Conservation (phyloP, 2,329 filamentous ascomycete species). For the Phyllosticta citriasiana region DNA sequence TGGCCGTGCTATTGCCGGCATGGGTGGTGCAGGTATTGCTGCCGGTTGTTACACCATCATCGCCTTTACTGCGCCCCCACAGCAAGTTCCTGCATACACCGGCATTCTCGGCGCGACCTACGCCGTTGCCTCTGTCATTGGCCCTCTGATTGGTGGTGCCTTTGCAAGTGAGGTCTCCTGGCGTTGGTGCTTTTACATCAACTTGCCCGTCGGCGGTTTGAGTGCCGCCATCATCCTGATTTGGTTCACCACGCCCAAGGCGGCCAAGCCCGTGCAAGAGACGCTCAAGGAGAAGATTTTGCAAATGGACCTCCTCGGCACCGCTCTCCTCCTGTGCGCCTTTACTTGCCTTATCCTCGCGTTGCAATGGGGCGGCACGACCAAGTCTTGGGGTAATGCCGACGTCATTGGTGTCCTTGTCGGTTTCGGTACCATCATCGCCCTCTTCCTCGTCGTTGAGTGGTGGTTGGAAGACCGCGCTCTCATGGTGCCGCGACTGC, state of each 20-base stretch:
- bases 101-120: slow-evolving; percentile 29
- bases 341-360: slow-evolving; percentile 36
- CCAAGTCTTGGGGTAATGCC: slow-evolving; percentile 20
- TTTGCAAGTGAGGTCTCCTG: slow-evolving; percentile 33
- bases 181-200: slow-evolving; percentile 37
- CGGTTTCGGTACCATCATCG: slow-evolving; percentile 30
- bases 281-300: slow-evolving; percentile 27
- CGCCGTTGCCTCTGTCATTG: slow-evolving; percentile 26
- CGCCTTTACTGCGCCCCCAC: slow-evolving; percentile 31
- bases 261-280: slow-evolving; percentile 15
- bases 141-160: slow-evolving; percentile 34
- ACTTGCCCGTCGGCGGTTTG: slow-evolving; percentile 36
- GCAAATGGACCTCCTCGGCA: slow-evolving; percentile 38
- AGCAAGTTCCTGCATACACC: slow-evolving; percentile 28
- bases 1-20: slow-evolving; percentile 31
- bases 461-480: slow-evolving; percentile 31
- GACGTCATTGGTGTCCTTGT: slow-evolving; percentile 38
- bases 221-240: slow-evolving; percentile 29
- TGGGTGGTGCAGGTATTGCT: slow-evolving; percentile 31
- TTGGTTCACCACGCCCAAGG: slow-evolving; percentile 28
- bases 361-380: slow-evolving; percentile 35
- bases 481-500: slow-evolving; percentile 28
- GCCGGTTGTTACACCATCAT: slow-evolving; percentile 33
- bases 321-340: slow-evolving; percentile 29
- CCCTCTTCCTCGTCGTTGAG: slow-evolving; percentile 28